Conservation (phyloP, 140 eudicot genomes). For the Stevia rebaudiana region DNA sequence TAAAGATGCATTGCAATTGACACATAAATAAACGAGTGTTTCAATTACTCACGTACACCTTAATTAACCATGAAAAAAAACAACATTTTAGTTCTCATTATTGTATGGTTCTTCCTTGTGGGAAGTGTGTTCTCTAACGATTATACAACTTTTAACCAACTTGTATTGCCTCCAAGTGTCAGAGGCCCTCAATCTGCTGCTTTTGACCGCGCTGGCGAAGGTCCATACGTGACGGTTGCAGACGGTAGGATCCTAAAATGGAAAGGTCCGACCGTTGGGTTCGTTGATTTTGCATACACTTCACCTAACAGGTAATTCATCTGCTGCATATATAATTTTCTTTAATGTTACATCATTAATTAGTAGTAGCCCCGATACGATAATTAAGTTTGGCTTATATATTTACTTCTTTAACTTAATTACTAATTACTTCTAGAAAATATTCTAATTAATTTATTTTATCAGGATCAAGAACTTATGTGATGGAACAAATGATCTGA, state of each 20-base stretch:
- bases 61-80: conserved; percentile 22
- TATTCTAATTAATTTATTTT: too few relatives aligned
- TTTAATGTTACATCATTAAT: not conserved
- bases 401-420: too few relatives aligned
- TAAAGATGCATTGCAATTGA: not conserved
- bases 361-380: too few relatives aligned
- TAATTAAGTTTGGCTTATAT: too few relatives aligned
- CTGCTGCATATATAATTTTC: not conserved
- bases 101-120: conserved; percentile 15
- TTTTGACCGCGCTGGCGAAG: conserved; percentile 32
- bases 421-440: too few relatives aligned
- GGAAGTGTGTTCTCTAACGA: conserved; percentile 24
- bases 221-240: conserved; percentile 39
- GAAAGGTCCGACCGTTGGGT: conserved; percentile 25
- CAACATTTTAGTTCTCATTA: not conserved
- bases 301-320: conserved; percentile 41
- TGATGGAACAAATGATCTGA: conserved; percentile 26
- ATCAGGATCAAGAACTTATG: conserved; percentile 23
- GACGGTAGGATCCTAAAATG: conserved; percentile 46
- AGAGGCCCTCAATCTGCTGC: conserved; percentile 35
- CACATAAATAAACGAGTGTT: not conserved
- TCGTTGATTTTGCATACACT: conserved; percentile 33
- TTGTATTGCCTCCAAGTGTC: conserved; percentile 20
- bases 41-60: not conserved
- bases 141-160: conserved; percentile 17